Conservation (phyloP, 345 rosid genomes). For the Hibiscus trionum region DNA sequence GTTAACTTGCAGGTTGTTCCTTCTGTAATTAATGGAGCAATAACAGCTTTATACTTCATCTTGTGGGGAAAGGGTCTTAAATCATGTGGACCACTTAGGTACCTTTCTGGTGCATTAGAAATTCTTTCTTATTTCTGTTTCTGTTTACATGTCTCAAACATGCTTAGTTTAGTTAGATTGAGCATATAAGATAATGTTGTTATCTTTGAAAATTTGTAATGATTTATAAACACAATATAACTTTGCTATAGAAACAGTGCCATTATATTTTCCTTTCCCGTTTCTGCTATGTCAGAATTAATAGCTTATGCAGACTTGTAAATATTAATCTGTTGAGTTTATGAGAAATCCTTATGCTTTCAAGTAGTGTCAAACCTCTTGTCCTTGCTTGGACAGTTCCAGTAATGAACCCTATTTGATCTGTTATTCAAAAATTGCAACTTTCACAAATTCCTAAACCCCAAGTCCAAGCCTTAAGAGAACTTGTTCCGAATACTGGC, state of each 20-base stretch:
- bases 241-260: neutral
- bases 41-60: slow-evolving; percentile 86
- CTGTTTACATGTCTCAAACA: neutral
- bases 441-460: neutral
- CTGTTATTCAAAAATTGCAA: neutral
- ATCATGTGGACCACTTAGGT: slow-evolving; percentile 95
- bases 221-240: neutral
- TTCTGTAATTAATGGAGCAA: slow-evolving; percentile 80
- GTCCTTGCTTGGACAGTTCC: neutral
- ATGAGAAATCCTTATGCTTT: neutral
- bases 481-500: no score
- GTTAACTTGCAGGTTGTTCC: slow-evolving; percentile 69
- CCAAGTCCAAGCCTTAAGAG: neutral
- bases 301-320: neutral
- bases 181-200: neutral
- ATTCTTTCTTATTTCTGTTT: neutral
- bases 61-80: slow-evolving; percentile 93
- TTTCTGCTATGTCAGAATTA: neutral
- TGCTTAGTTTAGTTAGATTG: neutral
- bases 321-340: neutral
- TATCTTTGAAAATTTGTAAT: neutral
- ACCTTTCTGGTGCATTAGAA: slow-evolving; percentile 15
- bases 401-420: neutral
- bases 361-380: neutral
- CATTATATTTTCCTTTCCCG: neutral